Evolutionary conservation across 257 asterid genomes (phyloP).

Genomic region (Sherardia arvensis): DNA sequence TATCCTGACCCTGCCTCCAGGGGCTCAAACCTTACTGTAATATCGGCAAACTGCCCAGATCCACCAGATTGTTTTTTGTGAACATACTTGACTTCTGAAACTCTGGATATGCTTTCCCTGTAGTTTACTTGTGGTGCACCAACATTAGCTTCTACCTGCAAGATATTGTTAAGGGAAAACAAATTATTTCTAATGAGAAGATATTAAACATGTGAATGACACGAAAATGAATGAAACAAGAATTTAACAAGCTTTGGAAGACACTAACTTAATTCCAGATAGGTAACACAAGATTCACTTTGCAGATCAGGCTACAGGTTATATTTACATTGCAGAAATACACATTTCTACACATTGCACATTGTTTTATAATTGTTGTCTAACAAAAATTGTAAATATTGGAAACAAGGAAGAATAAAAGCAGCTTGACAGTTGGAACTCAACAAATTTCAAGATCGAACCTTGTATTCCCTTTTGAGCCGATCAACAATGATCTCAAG

Average conservation of each 20-base stretch:
- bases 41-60: constrained; percentile 90
- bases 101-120: constrained; percentile 84
- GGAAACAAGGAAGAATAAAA: neutral
- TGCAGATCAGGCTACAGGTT: neutral
- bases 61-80: constrained; percentile 99
- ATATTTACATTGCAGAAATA: neutral
- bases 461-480: constrained; percentile 94
- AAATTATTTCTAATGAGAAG: neutral
- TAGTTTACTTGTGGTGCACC: constrained; percentile 99
- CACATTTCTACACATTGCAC: neutral
- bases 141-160: constrained; percentile 93
- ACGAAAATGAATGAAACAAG: neutral
- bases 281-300: neutral
- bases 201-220: neutral
- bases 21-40: constrained; percentile 86
- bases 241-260: neutral
- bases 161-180: neutral
- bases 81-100: constrained; percentile 62
- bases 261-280: neutral
- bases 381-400: neutral
- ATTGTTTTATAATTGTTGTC: neutral
- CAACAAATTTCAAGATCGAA: constrained; percentile 17
- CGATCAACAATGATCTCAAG: constrained; percentile 95
- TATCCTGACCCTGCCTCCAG: constrained; percentile 78
- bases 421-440: neutral